Percentiles rank a stretch among this genome's conserved stretches.
These are phyloP conservation scores for Cutaneotrichosporon sp. DNA, from an alignment of 1,284 basidiomycete genomes.

Conservation along the genomic window DNA sequence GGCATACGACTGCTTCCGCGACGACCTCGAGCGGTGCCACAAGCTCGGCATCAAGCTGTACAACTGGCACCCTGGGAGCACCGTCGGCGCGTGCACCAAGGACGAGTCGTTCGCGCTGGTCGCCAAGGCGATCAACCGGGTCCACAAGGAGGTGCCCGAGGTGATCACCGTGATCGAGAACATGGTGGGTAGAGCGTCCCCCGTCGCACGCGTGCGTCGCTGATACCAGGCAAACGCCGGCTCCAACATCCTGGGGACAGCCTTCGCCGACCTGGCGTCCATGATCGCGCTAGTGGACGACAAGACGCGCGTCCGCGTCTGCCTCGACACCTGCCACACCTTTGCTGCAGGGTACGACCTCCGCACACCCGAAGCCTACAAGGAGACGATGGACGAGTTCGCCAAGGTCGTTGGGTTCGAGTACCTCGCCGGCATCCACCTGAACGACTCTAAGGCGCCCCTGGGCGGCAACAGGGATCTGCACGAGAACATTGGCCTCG, in stretches of 20 bases:
- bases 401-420: slow-evolving; percentile 66
- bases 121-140: slow-evolving; percentile 72
- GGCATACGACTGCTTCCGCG: slow-evolving; percentile 77
- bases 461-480: slow-evolving; percentile 70
- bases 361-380: slow-evolving; percentile 58
- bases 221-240: slow-evolving; percentile 69
- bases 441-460: slow-evolving; percentile 76
- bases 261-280: slow-evolving; percentile 66
- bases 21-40: slow-evolving; percentile 80
- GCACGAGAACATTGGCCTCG: slow-evolving; percentile 83
- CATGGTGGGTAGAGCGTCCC: slow-evolving; percentile 77
- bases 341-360: slow-evolving; percentile 85
- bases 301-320: slow-evolving; percentile 74
- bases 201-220: too few relatives aligned
- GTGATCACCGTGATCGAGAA: slow-evolving; percentile 78
- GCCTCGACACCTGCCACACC: slow-evolving; percentile 84
- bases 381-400: slow-evolving; percentile 60
- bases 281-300: slow-evolving; percentile 75
- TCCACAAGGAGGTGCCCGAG: slow-evolving; percentile 66
- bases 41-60: slow-evolving; percentile 71
- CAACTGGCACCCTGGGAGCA: slow-evolving; percentile 86
- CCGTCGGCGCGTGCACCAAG: slow-evolving; percentile 66
- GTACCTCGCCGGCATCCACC: slow-evolving; percentile 76
- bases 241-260: slow-evolving; percentile 70
- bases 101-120: slow-evolving; percentile 67